Evolutionary conservation across 805 yeast species (phyloP), one percentile per base, ranked within the genome.

Genomic region (Pichia membranifaciens): DNA sequence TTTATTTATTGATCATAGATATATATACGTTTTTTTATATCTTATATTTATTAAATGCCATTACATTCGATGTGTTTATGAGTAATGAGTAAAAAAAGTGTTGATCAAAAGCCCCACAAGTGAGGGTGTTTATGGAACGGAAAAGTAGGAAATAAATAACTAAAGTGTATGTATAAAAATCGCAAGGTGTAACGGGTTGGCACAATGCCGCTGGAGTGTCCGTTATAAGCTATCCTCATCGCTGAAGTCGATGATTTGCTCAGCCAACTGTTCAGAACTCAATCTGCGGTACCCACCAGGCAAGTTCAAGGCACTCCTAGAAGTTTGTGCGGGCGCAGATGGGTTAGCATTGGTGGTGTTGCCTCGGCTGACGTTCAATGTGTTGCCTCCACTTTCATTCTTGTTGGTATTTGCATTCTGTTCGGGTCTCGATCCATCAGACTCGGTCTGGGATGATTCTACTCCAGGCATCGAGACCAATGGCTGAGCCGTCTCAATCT

Each of bases 171-270:
- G 16, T 44, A 37, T 33, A 15, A 23, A 42, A 34, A 23, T 34
- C 29, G 29, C 29, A 25, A 25, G 10, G 29, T 25, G 10, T 25
- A 10, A 25, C 29, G 7, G n/a, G 10, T 10, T 8, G 29, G 29
- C 29, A 25, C 10, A 7, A 8, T 8, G 29, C 29, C 10, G 29
- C 29, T 10, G 7, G 10, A 25, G 7, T 8, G 29, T 25, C 29
- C 10, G 29, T 25, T 25, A 25, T 25, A 25, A 25, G 29, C 29
- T 25, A 25, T 51, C 54, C 21, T 55, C 60, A 39, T 59, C 61
- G 38, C 59, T 56, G 20, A 59, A 51, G 46, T 59, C 56, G 33
- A 59, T 39, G 28, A 54, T 55, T 35, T 58, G 61, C 38, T 58
- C 58, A 9, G 47, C 40, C 31, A 57, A 37, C 39, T 57, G 60